Base-by-base conservation (phyloP, 2,329 filamentous ascomycete genomes). In the Dactylonectria macrodidyma region DNA sequence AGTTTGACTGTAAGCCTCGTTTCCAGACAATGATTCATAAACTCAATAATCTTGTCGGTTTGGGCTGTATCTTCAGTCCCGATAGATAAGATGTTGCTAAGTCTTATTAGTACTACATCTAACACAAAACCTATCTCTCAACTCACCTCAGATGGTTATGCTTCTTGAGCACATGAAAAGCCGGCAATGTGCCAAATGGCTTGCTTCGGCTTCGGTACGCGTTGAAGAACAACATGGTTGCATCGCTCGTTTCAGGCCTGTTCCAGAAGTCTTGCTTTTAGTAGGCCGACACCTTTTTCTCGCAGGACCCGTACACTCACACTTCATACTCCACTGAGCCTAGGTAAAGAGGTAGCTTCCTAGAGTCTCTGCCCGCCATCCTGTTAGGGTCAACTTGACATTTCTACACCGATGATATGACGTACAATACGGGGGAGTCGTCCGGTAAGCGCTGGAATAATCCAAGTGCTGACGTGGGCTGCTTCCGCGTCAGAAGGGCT, bases 131-230 rank as follows among this genome's bases (percentile, higher is more conserved):
- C 19, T 36, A 44, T 2, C 26, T 19, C n/a, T 38, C n/a, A 36
- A 26, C 60, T 22, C 62, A 68, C 68, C 51, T 68, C 3, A 71
- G 33, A 50, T 71, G 68, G 36, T 71, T 71, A 36, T 71, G 68
- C 14, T 64, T 64, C n/a, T 66, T 36, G 2, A 66, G n/a, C 2
- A 71, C 66, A 54, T 71, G 62, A 50, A 71, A 71, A n/a, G 58
- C 34, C 2, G 68, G 58, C 12, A 61, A 48, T 5, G 68, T 71
- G 3, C 59, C 66, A 8, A n/a, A 30, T 14, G 66, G 68, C 24
- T 34, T 48, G 33, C 68, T 71, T 9, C 65, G 59, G 3, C 38
- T 51, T 5, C 68, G 58, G 48, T 71, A 71, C 0, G 62, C 62
- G 22, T 68, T 66, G 62, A 71, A 65, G 58, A 71, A 71, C 11